phyloP scores from a whole-genome alignment of 2,329 filamentous ascomycete species.

The Fusarium piperis region DNA sequence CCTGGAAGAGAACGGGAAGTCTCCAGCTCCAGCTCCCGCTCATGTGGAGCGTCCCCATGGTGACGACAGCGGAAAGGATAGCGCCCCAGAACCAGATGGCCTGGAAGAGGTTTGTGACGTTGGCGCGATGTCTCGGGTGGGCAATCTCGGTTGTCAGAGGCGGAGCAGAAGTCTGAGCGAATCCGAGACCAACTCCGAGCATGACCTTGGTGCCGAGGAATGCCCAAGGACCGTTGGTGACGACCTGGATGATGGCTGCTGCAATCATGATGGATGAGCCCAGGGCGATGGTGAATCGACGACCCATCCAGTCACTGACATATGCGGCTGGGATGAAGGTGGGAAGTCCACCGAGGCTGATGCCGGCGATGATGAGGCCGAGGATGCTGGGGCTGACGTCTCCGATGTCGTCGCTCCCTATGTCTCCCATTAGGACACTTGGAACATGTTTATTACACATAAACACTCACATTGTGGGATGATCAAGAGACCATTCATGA shows the following conservation, averaged over 20 bases:
- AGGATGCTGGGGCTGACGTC: conserved; percentile 21
- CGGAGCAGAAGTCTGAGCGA: conserved; percentile 27
- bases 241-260: conserved; percentile 9
- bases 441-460: not conserved
- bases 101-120: conserved; percentile 30
- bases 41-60: conserved; percentile 26
- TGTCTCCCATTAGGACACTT: not conserved
- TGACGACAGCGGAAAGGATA: conserved; percentile 20
- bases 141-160: conserved; percentile 24
- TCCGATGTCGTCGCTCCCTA: conserved; percentile 24
- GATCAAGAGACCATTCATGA: conserved; percentile 19
- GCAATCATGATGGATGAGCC: conserved; percentile 21
- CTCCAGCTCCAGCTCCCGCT: conserved; percentile 25
- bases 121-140: conserved; percentile 27
- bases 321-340: conserved; percentile 26
- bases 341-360: conserved; percentile 31
- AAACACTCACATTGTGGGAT: conserved; percentile 1
- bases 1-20: conserved; percentile 22
- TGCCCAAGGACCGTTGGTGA: conserved; percentile 6
- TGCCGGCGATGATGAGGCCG: conserved; percentile 29
- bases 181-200: conserved; percentile 25
- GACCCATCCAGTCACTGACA: conserved; percentile 24
- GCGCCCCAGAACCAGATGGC: conserved; percentile 29
- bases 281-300: conserved; percentile 22
- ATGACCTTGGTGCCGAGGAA: conserved; percentile 24